phyloP scores from a whole-genome alignment of 345 rosid species.

The Geranium brycei region DNA sequence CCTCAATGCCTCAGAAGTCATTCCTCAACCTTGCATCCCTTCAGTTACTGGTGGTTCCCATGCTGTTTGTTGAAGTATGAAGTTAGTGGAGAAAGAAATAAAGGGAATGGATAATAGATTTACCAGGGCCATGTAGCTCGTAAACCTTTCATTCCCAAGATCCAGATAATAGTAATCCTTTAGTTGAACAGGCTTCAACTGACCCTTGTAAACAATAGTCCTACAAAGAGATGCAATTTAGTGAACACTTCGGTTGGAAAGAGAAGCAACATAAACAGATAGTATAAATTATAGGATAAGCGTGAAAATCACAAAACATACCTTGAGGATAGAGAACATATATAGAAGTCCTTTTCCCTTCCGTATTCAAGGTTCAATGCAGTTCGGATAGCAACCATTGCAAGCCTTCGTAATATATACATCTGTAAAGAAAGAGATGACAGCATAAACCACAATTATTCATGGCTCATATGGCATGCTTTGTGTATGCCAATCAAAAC shows the following conservation, averaged over 20 bases:
- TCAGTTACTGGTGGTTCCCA: slow-evolving; percentile 70
- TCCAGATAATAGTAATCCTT: slow-evolving; percentile 84
- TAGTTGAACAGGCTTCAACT: slow-evolving; percentile 82
- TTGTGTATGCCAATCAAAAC: too few relatives aligned
- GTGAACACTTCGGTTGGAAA: background rate
- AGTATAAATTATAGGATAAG: background rate
- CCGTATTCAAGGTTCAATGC: slow-evolving; percentile 88
- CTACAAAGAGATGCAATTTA: slow-evolving; percentile 24
- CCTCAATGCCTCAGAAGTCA: slow-evolving; percentile 99
- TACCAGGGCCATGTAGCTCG: slow-evolving; percentile 99
- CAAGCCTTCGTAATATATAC: slow-evolving; percentile 82
- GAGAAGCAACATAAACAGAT: background rate
- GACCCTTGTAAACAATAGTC: slow-evolving; percentile 95
- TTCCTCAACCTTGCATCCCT: slow-evolving; percentile 98
- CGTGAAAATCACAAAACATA: slow-evolving; percentile 7
- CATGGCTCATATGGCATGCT: too few relatives aligned
- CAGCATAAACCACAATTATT: background rate
- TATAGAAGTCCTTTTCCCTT: slow-evolving; percentile 75
- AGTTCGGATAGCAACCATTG: slow-evolving; percentile 94
- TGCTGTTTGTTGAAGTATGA: slow-evolving; percentile 97
- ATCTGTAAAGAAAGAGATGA: slow-evolving; percentile 37
- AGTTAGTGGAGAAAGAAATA: slow-evolving; percentile 65
- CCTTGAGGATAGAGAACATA: slow-evolving; percentile 98
- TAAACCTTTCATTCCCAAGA: slow-evolving; percentile 99
- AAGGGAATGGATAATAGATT: slow-evolving; percentile 68